Percentiles rank a stretch among this genome's conserved stretches.
Evolutionary conservation across 176 grass and related monocot genomes (phyloP).

Genomic region (Rhynchospora pubera): DNA sequence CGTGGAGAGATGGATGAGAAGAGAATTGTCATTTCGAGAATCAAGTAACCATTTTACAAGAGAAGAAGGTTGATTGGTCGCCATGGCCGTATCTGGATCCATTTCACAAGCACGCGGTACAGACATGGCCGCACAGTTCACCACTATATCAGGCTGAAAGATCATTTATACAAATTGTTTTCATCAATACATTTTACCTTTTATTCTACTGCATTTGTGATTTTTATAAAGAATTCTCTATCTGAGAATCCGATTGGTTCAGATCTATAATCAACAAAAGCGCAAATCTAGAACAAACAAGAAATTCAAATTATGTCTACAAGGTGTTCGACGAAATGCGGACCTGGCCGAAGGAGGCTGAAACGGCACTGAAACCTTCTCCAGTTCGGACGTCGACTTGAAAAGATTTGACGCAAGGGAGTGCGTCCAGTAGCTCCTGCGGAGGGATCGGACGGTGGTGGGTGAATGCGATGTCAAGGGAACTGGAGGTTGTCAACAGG

Average conservation of each 20-base stretch:
- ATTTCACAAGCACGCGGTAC: conserved; percentile 67
- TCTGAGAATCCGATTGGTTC: neutral
- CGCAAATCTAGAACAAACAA: neutral
- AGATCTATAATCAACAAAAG: neutral
- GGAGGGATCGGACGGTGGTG: conserved; percentile 54
- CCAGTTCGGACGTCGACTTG: conserved; percentile 58
- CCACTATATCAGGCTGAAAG: conserved; percentile 63
- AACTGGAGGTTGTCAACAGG: neutral
- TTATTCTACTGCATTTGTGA: neutral
- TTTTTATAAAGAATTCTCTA: neutral
- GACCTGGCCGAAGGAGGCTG: conserved; percentile 66
- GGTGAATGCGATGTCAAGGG: conserved; percentile 62
- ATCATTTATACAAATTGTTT: neutral
- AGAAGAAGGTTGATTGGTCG: conserved; percentile 62
- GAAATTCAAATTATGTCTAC: neutral
- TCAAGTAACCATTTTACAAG: conserved; percentile 54
- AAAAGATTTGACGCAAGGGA: conserved; percentile 52
- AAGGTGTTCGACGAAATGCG: neutral
- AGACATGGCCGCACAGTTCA: conserved; percentile 85
- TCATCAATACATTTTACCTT: neutral
- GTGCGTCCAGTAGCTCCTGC: conserved; percentile 42
- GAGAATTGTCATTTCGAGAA: conserved; percentile 34
- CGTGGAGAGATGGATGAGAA: conserved; percentile 85
- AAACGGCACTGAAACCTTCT: conserved; percentile 38
- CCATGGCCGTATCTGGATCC: conserved; percentile 63